Evolutionary conservation across 139 green algal species (phyloP), one percentile per base, ranked within the genome.

Genomic region (Limnomonas spitsbergensis): DNA sequence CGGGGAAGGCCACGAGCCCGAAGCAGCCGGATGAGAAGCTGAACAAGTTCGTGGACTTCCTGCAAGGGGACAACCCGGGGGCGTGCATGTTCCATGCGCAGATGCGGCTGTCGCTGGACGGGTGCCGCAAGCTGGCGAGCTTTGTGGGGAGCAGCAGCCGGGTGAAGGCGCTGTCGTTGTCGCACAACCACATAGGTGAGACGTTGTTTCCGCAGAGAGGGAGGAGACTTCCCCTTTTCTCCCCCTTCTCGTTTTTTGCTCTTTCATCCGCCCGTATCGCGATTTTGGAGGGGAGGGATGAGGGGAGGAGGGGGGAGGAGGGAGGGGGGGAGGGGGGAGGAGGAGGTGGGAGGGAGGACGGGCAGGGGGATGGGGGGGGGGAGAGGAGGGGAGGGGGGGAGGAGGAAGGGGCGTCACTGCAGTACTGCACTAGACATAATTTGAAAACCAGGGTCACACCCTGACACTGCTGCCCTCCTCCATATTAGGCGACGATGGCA

Each of bases 51-150:
- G 80, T 83, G 40, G 82, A 82, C 66, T 88, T 88, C 83, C 76
- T 88, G 38, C 80, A 88, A 37, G 79, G 73, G 20, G 73, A 78
- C 3, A 78, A 78, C 52, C 73, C 73, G 4, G 78, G 79, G 2
- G 83, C 81, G 20, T 87, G 81, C 39, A 82, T 82, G 73, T 88
- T 90, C 75, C 86, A 90, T 24, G 86, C 86, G 20, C 81, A 88
- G 32, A 90, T 90, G 86, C 81, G 83, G 32, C 75, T 90, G 26
- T 80, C 81, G 0, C 38, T 66, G 1, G 86, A 88, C n/a, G 86
- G 86, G 7, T 78, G 85, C 77, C 74, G 77, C 37, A 87, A 87
- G 81, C 81, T 90, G 35, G 77, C 83, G 0, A 75, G 42, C 31
- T 90, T 88, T 70, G 39, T 88, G 40, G 40, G 75, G 2, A 73